Base-by-base conservation (phyloP, 2,329 filamentous ascomycete genomes). In the Berkeleyomyces basicola region DNA sequence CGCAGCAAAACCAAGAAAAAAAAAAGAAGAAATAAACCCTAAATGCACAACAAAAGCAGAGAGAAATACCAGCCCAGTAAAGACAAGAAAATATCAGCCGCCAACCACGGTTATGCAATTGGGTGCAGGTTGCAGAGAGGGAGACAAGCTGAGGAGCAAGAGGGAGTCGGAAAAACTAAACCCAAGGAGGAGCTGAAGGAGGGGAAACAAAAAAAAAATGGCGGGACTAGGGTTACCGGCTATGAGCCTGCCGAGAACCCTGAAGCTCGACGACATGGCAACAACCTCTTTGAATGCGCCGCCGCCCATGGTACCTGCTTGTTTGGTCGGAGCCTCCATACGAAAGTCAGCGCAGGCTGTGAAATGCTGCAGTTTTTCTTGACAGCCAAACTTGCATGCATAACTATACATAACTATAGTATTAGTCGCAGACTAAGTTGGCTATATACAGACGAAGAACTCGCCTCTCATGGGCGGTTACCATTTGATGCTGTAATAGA, bases 21-120 rank as follows among this genome's bases (percentile, higher is more conserved):
- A 53, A n/a, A 55, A 49, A 9, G 16, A 61, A 14, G 40, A 43
- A 39, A 61, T 43, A 61, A 55, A 55, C 51, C 51, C 51, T 55
- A 55, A 55, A 55, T 39, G 51, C 51, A 39, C 51, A 55, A 10
- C 33, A 37, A 36, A 14, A 46, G 43, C 43, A 46, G 14, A 46
- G 43, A 59, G n/a, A 59, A 39, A 59, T 10, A 10, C 39, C 36
- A 37, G 47, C 31, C 39, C 49, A 53, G 14, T 7, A 61, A 61
- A 46, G 39, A 57, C 39, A 62, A 43, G 37, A 42, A 36, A 43
- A 53, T 43, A 58, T 43, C 40, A 51, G 49, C 58, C 47, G 58
- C 62, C 46, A 62, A 37, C 58, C 51, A 47, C 49, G n/a, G 47
- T 47, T 31, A 43, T 58, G 59, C 55, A 61, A 61, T 31, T 63